Base-by-base conservation (phyloP, 768 basidiomycete genomes). In the Sporobolomyces pararoseus region DNA sequence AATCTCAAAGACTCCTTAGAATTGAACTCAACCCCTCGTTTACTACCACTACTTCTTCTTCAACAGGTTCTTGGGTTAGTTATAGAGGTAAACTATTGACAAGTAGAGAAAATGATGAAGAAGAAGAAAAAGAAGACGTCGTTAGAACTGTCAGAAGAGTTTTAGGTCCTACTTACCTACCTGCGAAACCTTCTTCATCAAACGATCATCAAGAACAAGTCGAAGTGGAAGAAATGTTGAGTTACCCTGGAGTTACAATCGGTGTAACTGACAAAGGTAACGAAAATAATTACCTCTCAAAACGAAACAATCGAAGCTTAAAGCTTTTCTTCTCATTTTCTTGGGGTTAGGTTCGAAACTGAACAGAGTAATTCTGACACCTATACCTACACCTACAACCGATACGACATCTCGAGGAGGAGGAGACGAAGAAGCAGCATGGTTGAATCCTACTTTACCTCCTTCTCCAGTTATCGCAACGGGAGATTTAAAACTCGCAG, bases 241-340 rank as follows among this genome's bases (percentile, higher is more conserved):
- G 61, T 25, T 81, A 79, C 42, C 79, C 79, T 6, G 80, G 80
- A 5, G 78, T 80, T 3, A 67, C 68, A 3, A 78, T 80, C 44
- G 72, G 73, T 1, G 54, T 77, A 3, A 57, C 42, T 53, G 10
- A 52, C 74, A 34, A 37, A 70, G 66, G 76, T 76, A 27, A 67
- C 39, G 39, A 42, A 42, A 42, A 42, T n/a, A n/a, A n/a, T n/a
- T n/a, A n/a, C n/a, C n/a, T n/a, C n/a, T n/a, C n/a, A n/a, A n/a
- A 17, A 42, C 10, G 39, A 42, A 17, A 42, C 9, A 42, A 42
- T 42, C 39, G 17, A 42, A 42, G 39, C 39, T 42, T 42, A 42
- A n/a, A n/a, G n/a, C n/a, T n/a, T n/a, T n/a, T n/a, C n/a, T n/a
- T n/a, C n/a, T n/a, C n/a, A n/a, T n/a, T n/a, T n/a, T n/a, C n/a